Evolutionary conservation across 2,329 filamentous ascomycete species (phyloP), one percentile per base, ranked within the genome.

Genomic region (Pseudopyrenochaeta lycopersici): DNA sequence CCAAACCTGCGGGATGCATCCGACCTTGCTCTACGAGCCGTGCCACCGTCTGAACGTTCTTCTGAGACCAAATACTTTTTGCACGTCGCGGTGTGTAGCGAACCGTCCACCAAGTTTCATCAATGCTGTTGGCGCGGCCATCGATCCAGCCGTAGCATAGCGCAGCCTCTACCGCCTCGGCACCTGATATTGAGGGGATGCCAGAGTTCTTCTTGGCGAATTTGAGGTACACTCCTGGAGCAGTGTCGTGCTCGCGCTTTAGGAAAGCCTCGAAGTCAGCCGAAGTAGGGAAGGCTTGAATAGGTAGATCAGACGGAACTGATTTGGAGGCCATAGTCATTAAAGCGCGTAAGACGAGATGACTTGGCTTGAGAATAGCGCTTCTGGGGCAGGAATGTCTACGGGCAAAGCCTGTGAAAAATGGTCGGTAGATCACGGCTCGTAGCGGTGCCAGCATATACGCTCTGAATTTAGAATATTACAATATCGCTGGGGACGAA

Each of bases 131-230:
- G 2, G 78, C 78, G 62, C 85, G 84, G 0, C 85, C 84, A 65
- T 88, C 85, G 51, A 88, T 88, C 85, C 85, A 88, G 36, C 86
- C 85, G 63, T 82, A 83, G 66, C 85, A 87, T 6, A 88, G 76
- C 1, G 85, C 84, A 30, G 77, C 71, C 63, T 87, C 82, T 15
- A 88, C 77, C 1, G 85, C 85, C 64, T 86, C 70, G 6, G 73
- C 54, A 63, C 78, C 65, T 14, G 77, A 79, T 12, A 86, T 70
- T 0, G 81, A 81, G 1, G 75, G 57, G n/a, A 77, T 69, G 3
- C 70, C 66, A 1, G 78, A 77, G 17, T 68, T 50, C 52, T 83
- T 85, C 52, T 85, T 85, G 41, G 77, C 76, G 20, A 84, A 72
- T 45, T 80, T 77, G 14, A 85, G 71, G 74, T 82, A 81, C 46